Percentiles rank a stretch among this genome's conserved stretches.
phyloP scores from a whole-genome alignment of 495 filamentous ascomycete species.

The Penicillium canariense region DNA sequence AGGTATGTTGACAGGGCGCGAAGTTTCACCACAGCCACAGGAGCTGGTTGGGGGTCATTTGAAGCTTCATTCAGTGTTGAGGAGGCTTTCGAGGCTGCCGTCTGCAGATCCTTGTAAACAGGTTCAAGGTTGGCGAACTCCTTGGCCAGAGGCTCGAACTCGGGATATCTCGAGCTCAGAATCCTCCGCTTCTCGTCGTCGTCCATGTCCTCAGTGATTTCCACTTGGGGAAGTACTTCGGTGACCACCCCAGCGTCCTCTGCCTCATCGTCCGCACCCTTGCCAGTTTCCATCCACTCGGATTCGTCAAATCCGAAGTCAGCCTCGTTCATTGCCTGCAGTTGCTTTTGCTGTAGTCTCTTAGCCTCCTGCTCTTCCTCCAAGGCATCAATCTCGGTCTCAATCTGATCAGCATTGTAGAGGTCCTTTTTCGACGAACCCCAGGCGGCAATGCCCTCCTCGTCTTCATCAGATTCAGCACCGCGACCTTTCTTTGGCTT shows the following conservation, averaged over 20 bases:
- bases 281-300: slow-evolving; percentile 65
- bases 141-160: slow-evolving; percentile 80
- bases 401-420: slow-evolving; percentile 85
- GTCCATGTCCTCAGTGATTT: slow-evolving; percentile 76
- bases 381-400: slow-evolving; percentile 86
- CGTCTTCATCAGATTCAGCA: slow-evolving; percentile 52
- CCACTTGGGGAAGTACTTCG: slow-evolving; percentile 77
- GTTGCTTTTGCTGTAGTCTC: slow-evolving; percentile 82
- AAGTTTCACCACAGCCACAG: slow-evolving; percentile 63
- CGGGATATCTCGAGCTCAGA: slow-evolving; percentile 78
- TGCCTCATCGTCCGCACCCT: slow-evolving; percentile 33
- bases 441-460: slow-evolving; percentile 77
- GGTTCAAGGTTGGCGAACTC: slow-evolving; percentile 74
- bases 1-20: slow-evolving; percentile 80
- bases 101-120: slow-evolving; percentile 53
- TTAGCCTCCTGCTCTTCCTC: slow-evolving; percentile 90
- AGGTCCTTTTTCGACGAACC: slow-evolving; percentile 86
- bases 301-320: slow-evolving; percentile 91
- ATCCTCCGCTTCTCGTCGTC: slow-evolving; percentile 73
- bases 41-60: slow-evolving; percentile 31
- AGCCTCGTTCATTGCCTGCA: slow-evolving; percentile 78
- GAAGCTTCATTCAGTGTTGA: slow-evolving; percentile 35
- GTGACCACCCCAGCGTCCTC: slow-evolving; percentile 60
- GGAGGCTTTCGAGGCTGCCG: slow-evolving; percentile 53
- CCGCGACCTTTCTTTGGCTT: slow-evolving; percentile 24